Base-by-base conservation (phyloP, 768 basidiomycete species). In the Lactifluus pinguis region DNA sequence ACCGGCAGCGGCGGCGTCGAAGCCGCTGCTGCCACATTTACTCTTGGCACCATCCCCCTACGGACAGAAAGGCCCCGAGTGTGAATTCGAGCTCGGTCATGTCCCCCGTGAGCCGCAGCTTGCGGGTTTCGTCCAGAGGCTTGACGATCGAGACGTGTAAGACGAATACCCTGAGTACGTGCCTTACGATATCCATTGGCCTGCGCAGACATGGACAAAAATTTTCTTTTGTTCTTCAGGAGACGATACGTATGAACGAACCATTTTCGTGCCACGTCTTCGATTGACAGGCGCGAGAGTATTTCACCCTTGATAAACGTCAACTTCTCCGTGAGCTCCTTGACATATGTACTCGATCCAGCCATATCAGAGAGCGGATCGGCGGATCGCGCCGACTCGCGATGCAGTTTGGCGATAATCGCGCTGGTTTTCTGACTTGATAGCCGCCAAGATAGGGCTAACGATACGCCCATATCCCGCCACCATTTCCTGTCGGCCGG, bases 41-140 rank as follows among this genome's bases (percentile, higher is more conserved):
- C 76, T 77, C 63, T 81, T 70, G 53, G 78, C 25, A 2, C 25
- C 25, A 25, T 2, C 25, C 25, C 25, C 77, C 57, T 85, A n/a
- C 83, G 1, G 76, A 76, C 75, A 86, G 77, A 71, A 98, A 90
- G 4, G 89, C 82, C 67, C 85, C 88, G 57, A 99, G 71, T 0
- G 90, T 85, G 71, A 98, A 97, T 75, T 99, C 97, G 62, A 98
- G 79, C 71, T 93, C 90, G 0, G 95, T 89, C 93, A 98, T 95
- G 72, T 99, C 95, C 50, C 85, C 89, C 59, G 93, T 92, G 64
- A 98, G 78, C 73, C 95, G 94, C 29, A 99, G 81, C 71, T 97
- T 98, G 14, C 95, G 94, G 60, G 82, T 81, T 75, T 99, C 97
- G 6, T 93, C 88, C 4, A 98, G 78, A 0, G 95, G 95, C 66